These are phyloP conservation scores for Puccinia coronata DNA, from an alignment of 1,284 basidiomycete species.

Conservation along the genomic window DNA sequence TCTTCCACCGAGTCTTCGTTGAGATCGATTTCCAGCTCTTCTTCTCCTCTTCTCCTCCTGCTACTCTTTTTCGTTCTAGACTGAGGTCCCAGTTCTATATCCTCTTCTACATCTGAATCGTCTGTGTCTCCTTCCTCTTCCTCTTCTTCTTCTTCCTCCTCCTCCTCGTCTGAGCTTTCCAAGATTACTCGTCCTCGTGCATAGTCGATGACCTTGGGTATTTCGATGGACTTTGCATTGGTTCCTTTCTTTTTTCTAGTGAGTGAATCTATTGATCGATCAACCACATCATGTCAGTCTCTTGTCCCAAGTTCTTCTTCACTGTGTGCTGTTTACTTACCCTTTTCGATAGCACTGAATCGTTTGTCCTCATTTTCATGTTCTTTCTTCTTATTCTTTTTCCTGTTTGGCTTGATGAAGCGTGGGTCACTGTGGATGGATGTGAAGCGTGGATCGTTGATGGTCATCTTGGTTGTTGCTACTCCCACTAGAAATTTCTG, in stretches of 20 bases:
- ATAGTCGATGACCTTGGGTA: slow-evolving; percentile 67
- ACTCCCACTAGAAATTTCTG: too few relatives aligned
- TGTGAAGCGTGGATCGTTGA: slow-evolving; percentile 25
- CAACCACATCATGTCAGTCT: too few relatives aligned
- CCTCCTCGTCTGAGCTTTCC: slow-evolving; percentile 70
- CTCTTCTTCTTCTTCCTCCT: slow-evolving; percentile 49
- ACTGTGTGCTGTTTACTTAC: not conserved
- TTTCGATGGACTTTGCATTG: slow-evolving; percentile 62
- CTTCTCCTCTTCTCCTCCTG: slow-evolving; percentile 59
- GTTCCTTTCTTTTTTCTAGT: not conserved
- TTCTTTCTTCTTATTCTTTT: not conserved
- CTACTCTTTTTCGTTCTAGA: not conserved
- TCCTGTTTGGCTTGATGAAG: slow-evolving; percentile 15
- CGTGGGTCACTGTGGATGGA: slow-evolving; percentile 25
- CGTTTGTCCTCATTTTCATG: not conserved
- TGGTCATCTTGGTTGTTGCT: not conserved
- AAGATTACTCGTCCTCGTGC: slow-evolving; percentile 84
- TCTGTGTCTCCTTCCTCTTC: slow-evolving; percentile 47
- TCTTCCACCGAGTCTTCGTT: slow-evolving; percentile 65
- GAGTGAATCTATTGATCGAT: not conserved
- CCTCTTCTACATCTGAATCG: slow-evolving; percentile 56
- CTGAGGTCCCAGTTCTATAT: slow-evolving; percentile 51
- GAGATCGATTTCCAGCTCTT: slow-evolving; percentile 75
- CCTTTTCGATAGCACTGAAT: not conserved
- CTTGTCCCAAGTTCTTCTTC: too few relatives aligned